These are phyloP conservation scores for Ceratocystis destructans DNA, from an alignment of 2,329 filamentous ascomycete genomes.

Conservation along the genomic window DNA sequence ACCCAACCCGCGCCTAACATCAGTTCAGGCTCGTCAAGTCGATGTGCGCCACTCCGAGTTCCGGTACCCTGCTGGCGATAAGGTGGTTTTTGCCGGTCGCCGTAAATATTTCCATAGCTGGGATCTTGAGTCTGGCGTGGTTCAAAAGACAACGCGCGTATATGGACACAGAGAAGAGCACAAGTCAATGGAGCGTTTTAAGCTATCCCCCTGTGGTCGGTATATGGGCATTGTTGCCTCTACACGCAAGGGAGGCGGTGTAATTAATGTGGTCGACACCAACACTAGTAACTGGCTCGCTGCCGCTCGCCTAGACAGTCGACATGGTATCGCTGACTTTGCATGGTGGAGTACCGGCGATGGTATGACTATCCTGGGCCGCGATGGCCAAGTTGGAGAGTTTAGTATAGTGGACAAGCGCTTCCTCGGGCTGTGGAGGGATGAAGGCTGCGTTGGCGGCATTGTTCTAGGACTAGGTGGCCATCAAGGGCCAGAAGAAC, in stretches of 20 bases:
- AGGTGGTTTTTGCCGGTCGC: slow-evolving; percentile 77
- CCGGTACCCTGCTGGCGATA: slow-evolving; percentile 54
- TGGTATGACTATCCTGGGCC: slow-evolving; percentile 69
- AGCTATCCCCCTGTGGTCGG: slow-evolving; percentile 69
- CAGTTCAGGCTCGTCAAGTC: slow-evolving; percentile 70
- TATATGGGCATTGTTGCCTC: slow-evolving; percentile 76
- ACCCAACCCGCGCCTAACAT: slow-evolving; percentile 80
- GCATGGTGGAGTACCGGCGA: slow-evolving; percentile 80
- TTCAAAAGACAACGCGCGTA: slow-evolving; percentile 69
- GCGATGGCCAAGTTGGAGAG: slow-evolving; percentile 80
- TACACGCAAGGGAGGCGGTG: slow-evolving; percentile 70
- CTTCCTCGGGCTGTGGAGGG: slow-evolving; percentile 71
- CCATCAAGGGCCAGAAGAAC: slow-evolving; percentile 40
- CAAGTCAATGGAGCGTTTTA: slow-evolving; percentile 81
- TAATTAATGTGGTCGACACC: slow-evolving; percentile 72
- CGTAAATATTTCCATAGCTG: slow-evolving; percentile 88
- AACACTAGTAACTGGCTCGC: slow-evolving; percentile 76
- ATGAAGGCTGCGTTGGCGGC: slow-evolving; percentile 77
- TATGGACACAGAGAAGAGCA: slow-evolving; percentile 69
- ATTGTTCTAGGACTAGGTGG: slow-evolving; percentile 73
- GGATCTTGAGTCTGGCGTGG: slow-evolving; percentile 67
- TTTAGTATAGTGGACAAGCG: slow-evolving; percentile 57
- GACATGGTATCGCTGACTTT: slow-evolving; percentile 77
- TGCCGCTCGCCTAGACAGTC: slow-evolving; percentile 67
- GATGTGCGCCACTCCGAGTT: slow-evolving; percentile 79